These are phyloP conservation scores for Scutellaria minor DNA, from an alignment of 257 asterid genomes.

Conservation along the genomic window DNA sequence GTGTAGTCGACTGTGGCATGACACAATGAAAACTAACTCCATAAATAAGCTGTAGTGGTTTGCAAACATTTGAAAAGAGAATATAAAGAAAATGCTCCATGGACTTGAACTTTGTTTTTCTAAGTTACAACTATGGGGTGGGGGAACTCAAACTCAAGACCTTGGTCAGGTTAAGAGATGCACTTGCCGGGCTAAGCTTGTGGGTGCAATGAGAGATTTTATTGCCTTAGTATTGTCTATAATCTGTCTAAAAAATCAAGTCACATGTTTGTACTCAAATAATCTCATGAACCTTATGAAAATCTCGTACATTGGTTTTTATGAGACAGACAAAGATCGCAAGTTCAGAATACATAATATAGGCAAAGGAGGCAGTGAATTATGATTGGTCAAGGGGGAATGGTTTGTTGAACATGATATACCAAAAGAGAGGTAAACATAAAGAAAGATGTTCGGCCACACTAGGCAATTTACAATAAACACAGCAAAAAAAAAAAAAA, in stretches of 20 bases:
- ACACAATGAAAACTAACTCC: neutral
- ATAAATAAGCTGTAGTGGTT: no score
- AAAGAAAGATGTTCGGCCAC: neutral
- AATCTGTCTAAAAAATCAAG: neutral
- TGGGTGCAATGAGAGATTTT: neutral
- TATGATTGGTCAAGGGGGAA: neutral
- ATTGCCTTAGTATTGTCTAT: neutral
- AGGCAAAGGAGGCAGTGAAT: conserved; percentile 5
- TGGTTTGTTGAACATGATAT: no score
- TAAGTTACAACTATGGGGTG: no score
- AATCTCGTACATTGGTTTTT: conserved; percentile 4
- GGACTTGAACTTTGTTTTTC: no score
- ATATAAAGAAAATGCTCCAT: no score
- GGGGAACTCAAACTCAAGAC: no score
- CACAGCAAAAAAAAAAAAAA: conserved; percentile 26
- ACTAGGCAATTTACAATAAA: conserved; percentile 22
- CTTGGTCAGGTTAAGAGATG: no score
- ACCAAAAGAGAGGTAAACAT: no score
- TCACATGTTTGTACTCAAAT: neutral
- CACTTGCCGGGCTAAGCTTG: no score
- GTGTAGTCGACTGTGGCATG: neutral
- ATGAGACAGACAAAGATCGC: no score
- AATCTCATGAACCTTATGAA: conserved; percentile 18
- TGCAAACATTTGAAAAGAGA: no score
- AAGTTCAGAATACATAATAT: neutral